A percentile compares a stretch with the other conserved stretches of the same genome.
These are phyloP conservation scores for Penicillium sp. DNA, from an alignment of 2,329 filamentous ascomycete genomes.

Conservation along the genomic window DNA sequence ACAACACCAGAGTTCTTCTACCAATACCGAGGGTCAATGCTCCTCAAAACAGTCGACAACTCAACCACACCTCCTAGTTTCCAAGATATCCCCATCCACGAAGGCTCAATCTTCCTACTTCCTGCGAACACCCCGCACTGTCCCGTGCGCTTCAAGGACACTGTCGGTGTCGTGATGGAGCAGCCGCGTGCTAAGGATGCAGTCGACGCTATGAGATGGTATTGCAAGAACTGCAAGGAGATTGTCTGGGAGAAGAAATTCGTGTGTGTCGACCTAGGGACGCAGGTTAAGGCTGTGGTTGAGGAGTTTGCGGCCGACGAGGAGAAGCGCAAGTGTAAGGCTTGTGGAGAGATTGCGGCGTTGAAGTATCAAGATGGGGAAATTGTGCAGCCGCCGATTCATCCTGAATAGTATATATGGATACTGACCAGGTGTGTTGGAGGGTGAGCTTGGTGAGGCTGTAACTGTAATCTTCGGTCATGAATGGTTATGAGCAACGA, in stretches of 20 bases:
- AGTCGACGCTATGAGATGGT: slow-evolving; percentile 79
- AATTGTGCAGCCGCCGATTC: slow-evolving; percentile 35
- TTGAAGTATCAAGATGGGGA: slow-evolving; percentile 35
- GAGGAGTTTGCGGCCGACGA: slow-evolving; percentile 66
- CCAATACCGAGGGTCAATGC: slow-evolving; percentile 86
- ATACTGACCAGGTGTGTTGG: background rate
- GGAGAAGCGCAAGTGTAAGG: slow-evolving; percentile 62
- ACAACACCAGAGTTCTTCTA: slow-evolving; percentile 95
- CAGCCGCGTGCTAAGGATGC: slow-evolving; percentile 63
- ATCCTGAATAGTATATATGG: slow-evolving; percentile 24
- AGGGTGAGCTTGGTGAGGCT: background rate
- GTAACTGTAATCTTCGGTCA: background rate
- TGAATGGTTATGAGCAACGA: slow-evolving; percentile 6
- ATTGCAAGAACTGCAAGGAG: slow-evolving; percentile 62
- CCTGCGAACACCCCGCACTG: slow-evolving; percentile 95
- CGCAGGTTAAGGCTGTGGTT: slow-evolving; percentile 87
- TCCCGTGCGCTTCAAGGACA: slow-evolving; percentile 83
- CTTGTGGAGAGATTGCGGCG: slow-evolving; percentile 68
- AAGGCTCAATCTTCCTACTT: slow-evolving; percentile 88
- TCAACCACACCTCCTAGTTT: slow-evolving; percentile 49
- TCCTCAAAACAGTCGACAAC: slow-evolving; percentile 77
- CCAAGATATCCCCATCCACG: slow-evolving; percentile 76
- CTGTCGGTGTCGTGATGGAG: slow-evolving; percentile 88
- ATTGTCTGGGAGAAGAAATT: slow-evolving; percentile 81
- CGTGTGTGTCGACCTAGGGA: slow-evolving; percentile 80